Percentiles rank a stretch among this genome's conserved stretches.
phyloP scores from a whole-genome alignment of 768 basidiomycete genomes.

The Sarcodon sp. region DNA sequence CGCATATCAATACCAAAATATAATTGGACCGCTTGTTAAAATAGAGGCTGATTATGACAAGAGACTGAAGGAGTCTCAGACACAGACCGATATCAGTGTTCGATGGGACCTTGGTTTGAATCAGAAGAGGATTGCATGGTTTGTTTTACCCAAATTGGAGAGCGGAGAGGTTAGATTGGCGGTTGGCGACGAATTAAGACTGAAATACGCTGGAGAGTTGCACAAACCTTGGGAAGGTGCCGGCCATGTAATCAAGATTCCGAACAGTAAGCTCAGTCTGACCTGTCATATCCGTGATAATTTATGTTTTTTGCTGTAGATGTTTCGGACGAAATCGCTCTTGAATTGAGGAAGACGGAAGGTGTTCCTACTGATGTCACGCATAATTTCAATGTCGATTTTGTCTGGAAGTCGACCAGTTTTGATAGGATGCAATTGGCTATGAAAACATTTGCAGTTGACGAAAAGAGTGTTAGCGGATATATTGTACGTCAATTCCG shows the following conservation, averaged over 20 bases:
- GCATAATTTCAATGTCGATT: constrained; percentile 94
- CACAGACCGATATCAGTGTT: constrained; percentile 91
- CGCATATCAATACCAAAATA: constrained; percentile 99
- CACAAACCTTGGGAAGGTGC: constrained; percentile 96
- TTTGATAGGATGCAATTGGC: constrained; percentile 99
- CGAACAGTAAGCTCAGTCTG: constrained; percentile 65
- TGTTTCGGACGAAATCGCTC: constrained; percentile 94
- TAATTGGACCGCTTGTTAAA: constrained; percentile 97
- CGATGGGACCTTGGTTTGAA: constrained; percentile 98
- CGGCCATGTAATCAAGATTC: constrained; percentile 97
- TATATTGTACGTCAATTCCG: constrained; percentile 66
- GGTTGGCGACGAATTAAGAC: constrained; percentile 87
- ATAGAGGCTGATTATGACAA: constrained; percentile 99
- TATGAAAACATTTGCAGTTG: constrained; percentile 99
- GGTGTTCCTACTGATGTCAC: constrained; percentile 91
- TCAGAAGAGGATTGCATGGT: constrained; percentile 99
- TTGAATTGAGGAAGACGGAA: constrained; percentile 84
- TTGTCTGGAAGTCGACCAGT: constrained; percentile 99
- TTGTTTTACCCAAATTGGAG: constrained; percentile 90
- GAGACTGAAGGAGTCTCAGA: constrained; percentile 94
- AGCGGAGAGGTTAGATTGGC: constrained; percentile 96
- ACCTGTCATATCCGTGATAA: background rate
- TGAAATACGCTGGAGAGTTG: constrained; percentile 81
- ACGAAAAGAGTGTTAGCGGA: constrained; percentile 98
- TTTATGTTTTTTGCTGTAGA: constrained; percentile 33